Base-by-base conservation (phyloP, 805 yeast species). In the Hanseniaspora clermontiae region DNA sequence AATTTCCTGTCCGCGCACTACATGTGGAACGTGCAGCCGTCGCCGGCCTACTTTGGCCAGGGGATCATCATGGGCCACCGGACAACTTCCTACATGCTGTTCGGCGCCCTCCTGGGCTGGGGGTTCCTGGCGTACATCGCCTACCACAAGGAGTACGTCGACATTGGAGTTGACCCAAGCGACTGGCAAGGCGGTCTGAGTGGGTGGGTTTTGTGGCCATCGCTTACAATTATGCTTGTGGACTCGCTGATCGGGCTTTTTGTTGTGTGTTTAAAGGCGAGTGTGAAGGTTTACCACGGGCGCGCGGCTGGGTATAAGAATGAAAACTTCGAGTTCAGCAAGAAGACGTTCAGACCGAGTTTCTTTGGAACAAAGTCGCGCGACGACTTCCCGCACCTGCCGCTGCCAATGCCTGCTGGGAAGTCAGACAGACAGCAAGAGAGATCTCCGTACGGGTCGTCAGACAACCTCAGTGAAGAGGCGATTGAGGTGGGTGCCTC, bases 41-140 rank as follows among this genome's bases (percentile, higher is more conserved):
- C 96, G 0, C 98, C 98, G 0, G 97, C 97, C 0, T 91, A 91
- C 66, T 78, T 93, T 38, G 98, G 98, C 2, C 98, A 91, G 69
- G 98, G 98, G 4, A 88, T 93, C 43, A 91, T 91, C 57, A 91
- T 91, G 98, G 98, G 98, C 0, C 72, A 89, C 8, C 87, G 90
- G 1, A 89, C 97, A 0, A 95, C 89, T 0, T 76, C 87, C 10
- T 85, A 89, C 60, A 91, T 91, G 98, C 70, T 91, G 43, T 77
- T 88, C 61, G 98, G 98, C 2, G 82, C 95, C 24, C 60, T 91
- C 1, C 64, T 90, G 5, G 98, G 98, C 0, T 91, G 98, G 98
- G 95, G 79, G 0, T 70, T 91, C 0, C 71, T 91, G n/a, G 91
- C 93, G 0, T 97, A 97, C 3, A 58, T 87, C 58, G 81, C 95